A percentile compares a stretch with the other conserved stretches of the same genome.
These are phyloP conservation scores for Aspergillus aculeatus DNA, from an alignment of 2,329 filamentous ascomycete genomes.

Conservation along the genomic window DNA sequence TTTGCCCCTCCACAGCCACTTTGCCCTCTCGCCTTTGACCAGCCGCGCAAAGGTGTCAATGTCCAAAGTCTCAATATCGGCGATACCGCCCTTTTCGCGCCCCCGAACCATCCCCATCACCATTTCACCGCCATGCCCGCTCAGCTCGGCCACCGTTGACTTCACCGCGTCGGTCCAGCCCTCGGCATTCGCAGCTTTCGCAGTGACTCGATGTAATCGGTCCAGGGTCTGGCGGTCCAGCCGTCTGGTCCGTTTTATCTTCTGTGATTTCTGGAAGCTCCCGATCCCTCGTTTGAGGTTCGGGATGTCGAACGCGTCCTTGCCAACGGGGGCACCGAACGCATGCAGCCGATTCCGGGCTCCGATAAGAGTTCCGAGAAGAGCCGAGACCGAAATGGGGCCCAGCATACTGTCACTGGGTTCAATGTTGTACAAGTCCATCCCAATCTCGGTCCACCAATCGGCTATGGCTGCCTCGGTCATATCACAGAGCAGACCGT, in stretches of 20 bases:
- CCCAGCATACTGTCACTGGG: constrained; percentile 90
- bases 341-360: constrained; percentile 86
- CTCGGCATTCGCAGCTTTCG: constrained; percentile 84
- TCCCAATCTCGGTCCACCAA: constrained; percentile 95
- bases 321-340: constrained; percentile 76
- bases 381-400: constrained; percentile 82
- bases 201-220: constrained; percentile 76
- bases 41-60: constrained; percentile 79
- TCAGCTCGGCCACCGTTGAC: constrained; percentile 88
- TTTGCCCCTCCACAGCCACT: constrained; percentile 95
- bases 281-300: constrained; percentile 79
- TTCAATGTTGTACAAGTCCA: constrained; percentile 88
- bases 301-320: constrained; percentile 87
- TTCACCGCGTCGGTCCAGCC: constrained; percentile 93
- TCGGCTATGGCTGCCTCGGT: constrained; percentile 87
- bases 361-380: constrained; percentile 85
- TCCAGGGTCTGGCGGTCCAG: constrained; percentile 82
- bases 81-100: constrained; percentile 83
- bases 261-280: constrained; percentile 86
- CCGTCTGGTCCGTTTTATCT: constrained; percentile 72
- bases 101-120: constrained; percentile 91
- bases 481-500: constrained; percentile 87
- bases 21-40: constrained; percentile 75
- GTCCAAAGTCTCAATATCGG: constrained; percentile 88
- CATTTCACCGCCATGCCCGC: constrained; percentile 90